phyloP scores from a whole-genome alignment of 2,329 filamentous ascomycete species.

The Fusarium burgessii region DNA sequence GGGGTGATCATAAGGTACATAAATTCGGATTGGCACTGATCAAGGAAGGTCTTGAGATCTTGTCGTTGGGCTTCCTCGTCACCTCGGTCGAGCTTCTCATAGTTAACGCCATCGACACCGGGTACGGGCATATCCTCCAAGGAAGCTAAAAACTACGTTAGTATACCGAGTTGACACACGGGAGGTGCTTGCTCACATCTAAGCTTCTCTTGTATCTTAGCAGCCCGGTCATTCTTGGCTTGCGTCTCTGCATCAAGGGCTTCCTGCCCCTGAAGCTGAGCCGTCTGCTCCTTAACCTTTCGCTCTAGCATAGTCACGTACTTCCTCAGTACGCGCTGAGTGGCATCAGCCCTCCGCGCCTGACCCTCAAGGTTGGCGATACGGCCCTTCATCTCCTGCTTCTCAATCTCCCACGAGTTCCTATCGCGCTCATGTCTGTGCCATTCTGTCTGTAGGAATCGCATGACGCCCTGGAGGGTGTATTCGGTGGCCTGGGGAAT shows the following conservation, averaged over 20 bases:
- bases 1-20: conserved; percentile 76
- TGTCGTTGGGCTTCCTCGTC: conserved; percentile 65
- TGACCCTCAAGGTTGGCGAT: conserved; percentile 96
- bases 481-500: conserved; percentile 72
- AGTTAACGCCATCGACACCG: conserved; percentile 60
- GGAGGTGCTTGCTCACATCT: conserved; percentile 57
- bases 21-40: conserved; percentile 74
- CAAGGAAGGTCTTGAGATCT: conserved; percentile 70
- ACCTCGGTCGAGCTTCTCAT: conserved; percentile 54
- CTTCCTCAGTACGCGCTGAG: conserved; percentile 89
- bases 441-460: conserved; percentile 99
- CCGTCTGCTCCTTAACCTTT: conserved; percentile 85
- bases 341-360: conserved; percentile 84
- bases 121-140: conserved; percentile 57
- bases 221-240: conserved; percentile 64
- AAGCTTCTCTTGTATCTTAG: conserved; percentile 68
- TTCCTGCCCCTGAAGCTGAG: conserved; percentile 69
- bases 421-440: conserved; percentile 97
- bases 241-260: conserved; percentile 55
- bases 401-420: conserved; percentile 99
- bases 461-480: conserved; percentile 87
- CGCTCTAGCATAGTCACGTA: conserved; percentile 91
- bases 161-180: conserved; percentile 3
- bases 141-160: conserved; percentile 52
- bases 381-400: conserved; percentile 98